Base-by-base conservation (phyloP, 176 grass and related monocot species). In the Phoenix roebelenii region DNA sequence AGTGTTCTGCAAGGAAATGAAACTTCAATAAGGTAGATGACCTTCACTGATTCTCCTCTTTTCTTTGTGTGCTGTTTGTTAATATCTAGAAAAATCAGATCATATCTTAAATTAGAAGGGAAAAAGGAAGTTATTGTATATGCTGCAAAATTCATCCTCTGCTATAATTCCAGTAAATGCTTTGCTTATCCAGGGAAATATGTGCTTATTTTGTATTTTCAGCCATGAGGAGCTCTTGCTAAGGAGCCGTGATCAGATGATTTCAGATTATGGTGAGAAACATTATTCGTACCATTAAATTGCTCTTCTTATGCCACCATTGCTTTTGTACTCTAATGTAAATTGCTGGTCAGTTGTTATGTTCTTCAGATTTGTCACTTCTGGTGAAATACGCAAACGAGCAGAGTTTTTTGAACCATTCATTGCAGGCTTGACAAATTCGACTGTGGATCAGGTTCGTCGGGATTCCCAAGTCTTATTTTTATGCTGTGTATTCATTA, bases 361-460 rank as follows among this genome's bases (percentile, higher is more conserved):
- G 93, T 98, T 98, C 76, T 92, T 98, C 63, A 88, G 88, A 86
- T 98, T 98, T 85, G 76, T 89, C 48, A 85, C 88, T 66, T 88
- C 93, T 60, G 84, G 87, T 68, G 84, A 85, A 74, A 83, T 98
- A 70, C 87, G 89, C 71, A 89, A 72, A 53, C 82, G 88, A 66
- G 71, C 88, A 25, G 88, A 98, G 23, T 98, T 92, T 74, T 98
- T 92, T 64, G 79, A 85, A 60, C 93, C 93, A 74, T 98, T 92
- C 72, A 75, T 98, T 72, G 72, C 79, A 53, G 93, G 81, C 39
- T 74, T 90, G 72, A 79, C 77, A 78, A 74, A 78, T 76, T 77
- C 67, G 4, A 78, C 78, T 30, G 79, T 98, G 20, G 59, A 20
- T 76, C 72, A 98, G 93, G 93, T 98, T 57, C 64, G 67, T 39